These are phyloP conservation scores for Fraxinus pennsylvanica DNA, from an alignment of 257 asterid genomes.

Conservation along the genomic window DNA sequence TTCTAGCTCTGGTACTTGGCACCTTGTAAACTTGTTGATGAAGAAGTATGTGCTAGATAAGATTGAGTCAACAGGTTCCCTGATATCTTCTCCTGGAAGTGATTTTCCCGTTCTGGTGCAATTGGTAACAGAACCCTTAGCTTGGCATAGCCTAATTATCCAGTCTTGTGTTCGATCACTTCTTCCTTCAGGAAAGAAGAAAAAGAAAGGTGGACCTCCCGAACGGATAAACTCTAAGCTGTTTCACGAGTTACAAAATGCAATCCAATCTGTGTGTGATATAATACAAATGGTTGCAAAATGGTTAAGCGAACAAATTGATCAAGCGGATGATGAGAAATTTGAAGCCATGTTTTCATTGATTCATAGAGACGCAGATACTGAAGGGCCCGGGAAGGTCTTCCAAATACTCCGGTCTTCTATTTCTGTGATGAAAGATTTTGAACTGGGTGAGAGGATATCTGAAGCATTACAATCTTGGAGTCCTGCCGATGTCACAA, in stretches of 20 bases:
- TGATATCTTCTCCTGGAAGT: constrained; percentile 64
- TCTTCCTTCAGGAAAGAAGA: constrained; percentile 81
- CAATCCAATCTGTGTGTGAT: constrained; percentile 63
- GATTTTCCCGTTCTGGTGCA: constrained; percentile 66
- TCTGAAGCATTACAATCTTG: constrained; percentile 60
- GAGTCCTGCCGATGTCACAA: constrained; percentile 56
- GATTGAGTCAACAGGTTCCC: constrained; percentile 50
- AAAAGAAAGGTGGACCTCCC: constrained; percentile 74
- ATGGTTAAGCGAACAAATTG: constrained; percentile 67
- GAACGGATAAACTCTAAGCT: constrained; percentile 53
- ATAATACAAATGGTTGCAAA: constrained; percentile 50
- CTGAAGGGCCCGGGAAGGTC: constrained; percentile 68
- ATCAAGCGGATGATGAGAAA: constrained; percentile 45
- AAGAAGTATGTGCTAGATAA: constrained; percentile 55
- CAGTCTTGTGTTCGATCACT: constrained; percentile 66
- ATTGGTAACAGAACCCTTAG: constrained; percentile 77
- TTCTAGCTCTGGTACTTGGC: constrained; percentile 53
- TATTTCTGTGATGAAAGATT: constrained; percentile 39
- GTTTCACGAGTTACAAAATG: constrained; percentile 47
- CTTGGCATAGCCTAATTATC: constrained; percentile 83
- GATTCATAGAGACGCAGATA: constrained; percentile 34
- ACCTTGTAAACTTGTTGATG: constrained; percentile 61
- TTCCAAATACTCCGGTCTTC: constrained; percentile 45
- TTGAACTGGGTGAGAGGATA: constrained; percentile 62
- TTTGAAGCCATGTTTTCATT: constrained; percentile 51